Evolutionary conservation across 2,329 filamentous ascomycete species (phyloP).

Genomic region (Sporothrix brunneoviolacea): DNA sequence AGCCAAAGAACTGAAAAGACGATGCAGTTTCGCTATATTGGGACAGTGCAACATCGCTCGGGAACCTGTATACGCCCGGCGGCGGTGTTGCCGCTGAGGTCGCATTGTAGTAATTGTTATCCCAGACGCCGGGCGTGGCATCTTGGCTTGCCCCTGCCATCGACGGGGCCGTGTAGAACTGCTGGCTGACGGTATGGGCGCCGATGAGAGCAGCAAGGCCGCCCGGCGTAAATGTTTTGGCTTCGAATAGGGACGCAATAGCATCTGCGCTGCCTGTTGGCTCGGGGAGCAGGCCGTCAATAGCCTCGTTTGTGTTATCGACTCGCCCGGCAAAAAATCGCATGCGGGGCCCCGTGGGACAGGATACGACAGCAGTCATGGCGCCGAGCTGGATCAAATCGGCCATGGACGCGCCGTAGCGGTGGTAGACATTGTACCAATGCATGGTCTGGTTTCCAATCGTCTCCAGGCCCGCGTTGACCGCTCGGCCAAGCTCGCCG

Average conservation of each 20-base stretch:
- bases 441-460: slow-evolving; percentile 32
- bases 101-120: slow-evolving; percentile 42
- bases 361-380: slow-evolving; percentile 40
- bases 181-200: slow-evolving; percentile 43
- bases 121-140: slow-evolving; percentile 42
- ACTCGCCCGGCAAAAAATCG: slow-evolving; percentile 40
- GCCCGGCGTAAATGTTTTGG: slow-evolving; percentile 41
- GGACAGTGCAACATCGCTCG: slow-evolving; percentile 35
- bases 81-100: slow-evolving; percentile 25
- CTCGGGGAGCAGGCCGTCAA: slow-evolving; percentile 38
- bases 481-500: slow-evolving; percentile 29
- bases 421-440: slow-evolving; percentile 33
- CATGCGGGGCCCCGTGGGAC: slow-evolving; percentile 44
- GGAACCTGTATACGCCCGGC: slow-evolving; percentile 30
- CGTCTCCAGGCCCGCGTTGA: slow-evolving; percentile 38
- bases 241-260: slow-evolving; percentile 39
- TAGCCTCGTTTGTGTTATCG: slow-evolving; percentile 35
- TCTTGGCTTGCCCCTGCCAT: slow-evolving; percentile 36
- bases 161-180: slow-evolving; percentile 35
- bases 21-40: slow-evolving; percentile 29
- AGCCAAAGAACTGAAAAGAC: slow-evolving; percentile 33
- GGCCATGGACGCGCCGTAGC: slow-evolving; percentile 37
- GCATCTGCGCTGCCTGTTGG: slow-evolving; percentile 33
- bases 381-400: slow-evolving; percentile 47
- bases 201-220: slow-evolving; percentile 48